Conservation (phyloP, 139 green algal species). For the Coelastrella sp. region DNA sequence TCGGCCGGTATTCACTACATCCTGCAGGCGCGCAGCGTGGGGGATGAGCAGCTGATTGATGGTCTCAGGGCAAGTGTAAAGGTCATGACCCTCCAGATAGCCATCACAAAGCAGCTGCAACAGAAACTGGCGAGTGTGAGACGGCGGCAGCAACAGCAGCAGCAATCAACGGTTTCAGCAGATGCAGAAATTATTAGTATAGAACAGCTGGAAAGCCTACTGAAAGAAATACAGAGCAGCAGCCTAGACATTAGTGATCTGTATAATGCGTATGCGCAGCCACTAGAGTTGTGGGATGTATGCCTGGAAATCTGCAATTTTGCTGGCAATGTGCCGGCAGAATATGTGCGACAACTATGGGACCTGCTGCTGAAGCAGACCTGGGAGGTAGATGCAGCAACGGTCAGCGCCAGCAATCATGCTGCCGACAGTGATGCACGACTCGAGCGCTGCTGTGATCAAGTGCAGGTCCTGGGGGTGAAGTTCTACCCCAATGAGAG, state of each 20-base stretch:
- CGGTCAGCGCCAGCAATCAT: not conserved
- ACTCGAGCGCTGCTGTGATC: constrained; percentile 55
- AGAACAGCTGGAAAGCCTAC: not conserved
- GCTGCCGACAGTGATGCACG: constrained; percentile 9
- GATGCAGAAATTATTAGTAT: not conserved
- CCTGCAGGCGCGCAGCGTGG: constrained; percentile 68
- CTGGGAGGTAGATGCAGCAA: not conserved
- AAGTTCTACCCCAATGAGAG: constrained; percentile 74
- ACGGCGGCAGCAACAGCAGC: not conserved
- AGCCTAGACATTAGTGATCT: constrained; percentile 71
- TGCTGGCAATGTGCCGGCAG: constrained; percentile 54
- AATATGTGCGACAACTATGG: constrained; percentile 81
- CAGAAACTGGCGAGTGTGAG: not conserved
- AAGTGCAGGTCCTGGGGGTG: constrained; percentile 61
- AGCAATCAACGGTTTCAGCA: not conserved
- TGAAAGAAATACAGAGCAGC: constrained; percentile 53
- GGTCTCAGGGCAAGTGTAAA: constrained; percentile 61
- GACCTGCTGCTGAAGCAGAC: constrained; percentile 79
- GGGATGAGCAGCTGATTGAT: constrained; percentile 65
- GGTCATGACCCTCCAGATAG: constrained; percentile 67
- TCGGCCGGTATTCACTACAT: not conserved
- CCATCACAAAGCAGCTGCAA: constrained; percentile 13
- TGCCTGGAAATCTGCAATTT: constrained; percentile 86
- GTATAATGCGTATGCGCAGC: constrained; percentile 87
- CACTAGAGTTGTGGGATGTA: constrained; percentile 73